Base-by-base conservation (phyloP, 2,329 filamentous ascomycete genomes). In the Alternaria arbusti region DNA sequence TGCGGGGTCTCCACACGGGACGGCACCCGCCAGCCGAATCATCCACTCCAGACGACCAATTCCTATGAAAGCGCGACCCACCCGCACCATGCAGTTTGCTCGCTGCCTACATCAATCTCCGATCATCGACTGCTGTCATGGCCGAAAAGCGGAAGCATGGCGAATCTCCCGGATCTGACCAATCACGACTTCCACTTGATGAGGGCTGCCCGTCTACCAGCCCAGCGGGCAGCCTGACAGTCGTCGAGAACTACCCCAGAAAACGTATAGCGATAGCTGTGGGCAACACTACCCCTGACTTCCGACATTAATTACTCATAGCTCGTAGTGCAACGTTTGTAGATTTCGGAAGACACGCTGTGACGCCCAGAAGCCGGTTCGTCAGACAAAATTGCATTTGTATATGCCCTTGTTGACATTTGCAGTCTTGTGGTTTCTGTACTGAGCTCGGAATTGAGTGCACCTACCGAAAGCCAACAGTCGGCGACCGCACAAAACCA, bases 401-500 rank as follows among this genome's bases (percentile, higher is more conserved):
- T 5, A 17, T 8, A 20, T 52, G 23, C 30, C 2, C 2, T 52
- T 12, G 13, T 25, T 25, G 5, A 52, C 30, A n/a, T 3, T 52
- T 6, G 11, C 8, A 52, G 20, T 40, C 49, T 15, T 52, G 30
- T 52, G 20, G 20, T 10, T 75, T 75, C 57, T 74, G 73, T 51
- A 73, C 70, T 17, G 73, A 75, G 47, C 54, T 72, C 22, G 73
- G 73, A 3, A 73, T 75, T 17, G 70, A 74, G 62, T 75, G 73
- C 59, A 71, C 70, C 9, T 74, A 75, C 59, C 66, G 73, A 44
- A 72, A 74, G 50, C 70, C 66, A 11, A 72, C 66, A 15, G 59
- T 71, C 15, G 69, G 66, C 8, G 69, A 73, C 49, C 67, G 70
- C 63, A 61, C 45, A 32, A 73, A 72, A 60, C 46, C 61, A 20